Evolutionary conservation across 352 stramenopile species (phyloP), one percentile per base, ranked within the genome.

Genomic region (Blastocystis sp.): DNA sequence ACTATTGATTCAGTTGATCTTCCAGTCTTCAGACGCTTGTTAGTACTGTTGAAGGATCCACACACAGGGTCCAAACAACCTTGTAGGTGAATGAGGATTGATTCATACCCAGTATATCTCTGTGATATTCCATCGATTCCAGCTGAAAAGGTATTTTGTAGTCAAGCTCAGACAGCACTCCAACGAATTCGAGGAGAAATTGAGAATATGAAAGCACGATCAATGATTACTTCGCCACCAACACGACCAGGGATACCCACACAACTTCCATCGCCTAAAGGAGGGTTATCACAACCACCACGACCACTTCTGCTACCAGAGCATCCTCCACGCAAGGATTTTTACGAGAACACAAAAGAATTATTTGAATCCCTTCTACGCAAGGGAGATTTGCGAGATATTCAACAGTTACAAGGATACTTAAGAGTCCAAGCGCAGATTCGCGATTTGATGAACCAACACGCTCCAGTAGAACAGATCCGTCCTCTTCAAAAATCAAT

Each of bases 361-460:
- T 35, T 84, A 19, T 84, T 69, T 42, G 48, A 66, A 9, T 53
- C 73, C 9, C 73, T 68, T 5, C 73, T 84, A 22, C 73, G 73
- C 51, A 37, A 37, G 13, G 73, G 73, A 11, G 73, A 84, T 30
- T 44, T 84, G 33, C 73, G 73, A n/a, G 73, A 84, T 6, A 84
- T 84, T 51, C 30, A 59, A 30, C 37, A 64, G 44, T 40, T 81
- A 5, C 73, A 27, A 30, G 5, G 1, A 3, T 84, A 78, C 33
- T 51, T 69, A 3, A 35, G 9, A 7, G 35, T 53, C 15, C 33
- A 66, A 6, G 24, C 48, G 0, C 15, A 44, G 53, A 66, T 84
- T 27, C 27, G 54, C 1, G 17, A 30, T 13, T 37, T 53, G 6
- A 84, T 69, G 51, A 11, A 30, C 17, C 22, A 22, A 6, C 44